Evolutionary conservation across 208 protist species (phyloP).

Genomic region (Acanthamoeba castellanii): DNA sequence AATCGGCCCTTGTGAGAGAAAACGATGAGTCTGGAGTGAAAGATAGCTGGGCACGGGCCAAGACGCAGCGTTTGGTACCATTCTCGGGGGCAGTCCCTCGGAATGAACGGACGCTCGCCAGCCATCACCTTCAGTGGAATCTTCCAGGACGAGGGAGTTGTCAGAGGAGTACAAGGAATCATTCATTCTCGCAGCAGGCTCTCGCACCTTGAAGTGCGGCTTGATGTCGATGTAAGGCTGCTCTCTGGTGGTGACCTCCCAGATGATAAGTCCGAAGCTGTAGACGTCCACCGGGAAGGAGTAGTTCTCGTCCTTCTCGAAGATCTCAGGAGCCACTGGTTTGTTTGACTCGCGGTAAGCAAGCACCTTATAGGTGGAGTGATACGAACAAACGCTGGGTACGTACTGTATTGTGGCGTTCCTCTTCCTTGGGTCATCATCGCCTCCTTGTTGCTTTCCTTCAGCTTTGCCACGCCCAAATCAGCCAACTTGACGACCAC

Average conservation of each 20-base stretch:
- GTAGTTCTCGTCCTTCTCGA: constrained; percentile 56
- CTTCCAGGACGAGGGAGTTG: neutral
- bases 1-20: neutral
- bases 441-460: constrained; percentile 15
- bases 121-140: constrained; percentile 57
- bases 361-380: neutral
- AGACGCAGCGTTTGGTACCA: constrained; percentile 1
- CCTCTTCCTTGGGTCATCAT: constrained; percentile 60
- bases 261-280: constrained; percentile 69
- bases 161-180: neutral
- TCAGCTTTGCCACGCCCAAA: constrained; percentile 54
- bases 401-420: constrained; percentile 65
- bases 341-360: neutral
- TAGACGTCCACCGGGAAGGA: constrained; percentile 69
- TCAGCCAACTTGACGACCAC: constrained; percentile 58
- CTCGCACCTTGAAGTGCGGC: constrained; percentile 52
- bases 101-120: constrained; percentile 21
- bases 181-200: neutral
- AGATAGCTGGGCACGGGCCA: neutral
- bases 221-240: constrained; percentile 64
- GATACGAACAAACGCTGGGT: neutral
- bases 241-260: constrained; percentile 55
- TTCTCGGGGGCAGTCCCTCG: constrained; percentile 25
- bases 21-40: neutral
- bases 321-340: constrained; percentile 65